Evolutionary conservation across 345 rosid genomes (phyloP).

Genomic region (Sonneratia caseolaris): DNA sequence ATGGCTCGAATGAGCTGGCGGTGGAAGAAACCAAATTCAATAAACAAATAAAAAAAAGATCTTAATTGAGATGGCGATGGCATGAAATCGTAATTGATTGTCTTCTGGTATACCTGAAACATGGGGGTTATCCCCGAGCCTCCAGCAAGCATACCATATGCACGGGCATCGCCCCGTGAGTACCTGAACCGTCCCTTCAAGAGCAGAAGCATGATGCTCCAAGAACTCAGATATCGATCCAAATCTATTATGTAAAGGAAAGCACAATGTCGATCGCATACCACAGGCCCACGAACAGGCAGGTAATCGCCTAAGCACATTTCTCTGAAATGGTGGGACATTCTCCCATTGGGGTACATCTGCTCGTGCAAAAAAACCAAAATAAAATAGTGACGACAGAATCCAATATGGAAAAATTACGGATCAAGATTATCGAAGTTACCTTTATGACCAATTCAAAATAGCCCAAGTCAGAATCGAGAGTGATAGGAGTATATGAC

Average conservation of each 20-base stretch:
- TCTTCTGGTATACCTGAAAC: slow-evolving; percentile 29
- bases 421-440: background rate
- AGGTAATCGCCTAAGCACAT: slow-evolving; percentile 31
- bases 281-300: slow-evolving; percentile 46
- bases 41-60: background rate
- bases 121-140: slow-evolving; percentile 51
- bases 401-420: background rate
- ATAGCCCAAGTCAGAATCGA: slow-evolving; percentile 38
- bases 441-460: slow-evolving; percentile 46
- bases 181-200: slow-evolving; percentile 36
- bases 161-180: slow-evolving; percentile 29
- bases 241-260: background rate
- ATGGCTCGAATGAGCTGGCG: slow-evolving; percentile 31
- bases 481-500: slow-evolving; percentile 43
- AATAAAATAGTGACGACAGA: background rate
- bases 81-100: background rate
- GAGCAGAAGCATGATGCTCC: background rate
- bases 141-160: slow-evolving; percentile 51
- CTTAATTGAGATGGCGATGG: background rate
- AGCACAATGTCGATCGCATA: slow-evolving; percentile 5
- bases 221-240: background rate
- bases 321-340: slow-evolving; percentile 50
- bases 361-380: slow-evolving; percentile 2
- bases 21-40: background rate
- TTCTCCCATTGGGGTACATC: slow-evolving; percentile 48